Evolutionary conservation across 495 filamentous ascomycete species (phyloP).

Genomic region (Jackrogersella minutella): DNA sequence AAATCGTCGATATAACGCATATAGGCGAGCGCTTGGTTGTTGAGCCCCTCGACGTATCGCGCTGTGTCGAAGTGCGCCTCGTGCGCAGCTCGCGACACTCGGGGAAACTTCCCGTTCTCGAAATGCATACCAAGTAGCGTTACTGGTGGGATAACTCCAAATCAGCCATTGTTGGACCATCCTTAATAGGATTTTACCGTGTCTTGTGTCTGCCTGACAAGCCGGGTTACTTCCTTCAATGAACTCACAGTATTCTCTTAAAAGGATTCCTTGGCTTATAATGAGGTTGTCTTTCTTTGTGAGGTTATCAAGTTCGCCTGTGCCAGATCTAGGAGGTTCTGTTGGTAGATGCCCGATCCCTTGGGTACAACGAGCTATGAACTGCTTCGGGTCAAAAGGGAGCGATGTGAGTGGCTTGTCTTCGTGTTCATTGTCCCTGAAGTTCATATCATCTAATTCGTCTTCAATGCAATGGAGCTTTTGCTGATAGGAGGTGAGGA

Average conservation of each 20-base stretch:
- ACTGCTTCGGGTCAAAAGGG: conserved; percentile 14
- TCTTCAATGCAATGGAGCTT: conserved; percentile 21
- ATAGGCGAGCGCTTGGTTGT: conserved; percentile 17
- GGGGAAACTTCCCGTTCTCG: conserved; percentile 10
- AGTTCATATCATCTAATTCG: conserved; percentile 23
- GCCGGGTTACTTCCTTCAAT: background rate
- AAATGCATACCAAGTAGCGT: background rate
- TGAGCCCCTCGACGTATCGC: background rate
- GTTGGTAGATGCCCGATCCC: conserved; percentile 14
- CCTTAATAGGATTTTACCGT: background rate
- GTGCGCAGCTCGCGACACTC: conserved; percentile 15
- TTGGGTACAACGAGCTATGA: conserved; percentile 13
- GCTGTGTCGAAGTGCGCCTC: conserved; percentile 4
- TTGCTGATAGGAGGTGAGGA: conserved; percentile 16
- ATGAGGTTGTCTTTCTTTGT: conserved; percentile 22
- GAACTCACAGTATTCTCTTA: conserved; percentile 17
- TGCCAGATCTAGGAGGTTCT: background rate
- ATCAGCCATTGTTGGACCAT: background rate
- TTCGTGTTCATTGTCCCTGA: conserved; percentile 3
- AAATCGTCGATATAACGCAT: conserved; percentile 32
- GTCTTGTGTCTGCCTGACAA: background rate
- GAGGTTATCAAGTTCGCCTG: background rate
- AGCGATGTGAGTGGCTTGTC: conserved; percentile 1
- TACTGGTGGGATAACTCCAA: background rate
- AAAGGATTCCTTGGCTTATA: background rate